A percentile compares a stretch with the other conserved stretches of the same genome.
Conservation (phyloP, 2,329 filamentous ascomycete genomes). For the Dactylellina leptospora region DNA sequence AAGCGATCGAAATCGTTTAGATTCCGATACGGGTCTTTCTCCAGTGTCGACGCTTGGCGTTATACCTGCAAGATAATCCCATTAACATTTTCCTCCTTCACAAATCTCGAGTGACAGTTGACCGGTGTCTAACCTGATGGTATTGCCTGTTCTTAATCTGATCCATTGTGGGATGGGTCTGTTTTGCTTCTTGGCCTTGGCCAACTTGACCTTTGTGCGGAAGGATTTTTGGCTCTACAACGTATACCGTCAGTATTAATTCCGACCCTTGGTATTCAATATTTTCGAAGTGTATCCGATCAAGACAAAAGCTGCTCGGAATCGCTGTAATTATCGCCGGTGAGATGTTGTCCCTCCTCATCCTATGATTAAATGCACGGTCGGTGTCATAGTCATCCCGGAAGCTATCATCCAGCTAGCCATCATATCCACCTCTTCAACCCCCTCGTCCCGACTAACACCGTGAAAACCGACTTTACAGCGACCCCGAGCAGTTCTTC, state of each 20-base stretch:
- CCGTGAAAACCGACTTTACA: neutral
- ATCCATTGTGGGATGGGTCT: slow-evolving; percentile 99
- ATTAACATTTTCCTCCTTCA: slow-evolving; percentile 51
- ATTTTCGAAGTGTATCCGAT: neutral
- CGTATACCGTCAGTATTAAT: slow-evolving; percentile 57
- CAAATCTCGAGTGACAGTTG: slow-evolving; percentile 13
- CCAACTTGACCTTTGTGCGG: slow-evolving; percentile 99
- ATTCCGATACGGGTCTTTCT: slow-evolving; percentile 99
- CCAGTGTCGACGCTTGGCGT: slow-evolving; percentile 99
- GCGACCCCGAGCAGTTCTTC: slow-evolving; percentile 29
- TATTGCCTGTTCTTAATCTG: slow-evolving; percentile 96
- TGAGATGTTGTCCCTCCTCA: neutral
- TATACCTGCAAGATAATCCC: slow-evolving; percentile 75
- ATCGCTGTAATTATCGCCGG: slow-evolving; percentile 15
- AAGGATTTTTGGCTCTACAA: slow-evolving; percentile 98
- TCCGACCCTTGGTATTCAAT: slow-evolving; percentile 57
- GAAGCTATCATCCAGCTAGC: neutral
- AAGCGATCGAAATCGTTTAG: slow-evolving; percentile 68
- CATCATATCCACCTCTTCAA: neutral
- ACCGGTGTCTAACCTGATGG: slow-evolving; percentile 83
- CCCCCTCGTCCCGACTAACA: neutral
- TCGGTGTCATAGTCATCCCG: slow-evolving; percentile 18
- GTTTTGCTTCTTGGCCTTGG: slow-evolving; percentile 99
- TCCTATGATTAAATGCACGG: neutral
- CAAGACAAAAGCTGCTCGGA: neutral